Base-by-base conservation (phyloP, 2,329 filamentous ascomycete species). In the Cercospora sp. region DNA sequence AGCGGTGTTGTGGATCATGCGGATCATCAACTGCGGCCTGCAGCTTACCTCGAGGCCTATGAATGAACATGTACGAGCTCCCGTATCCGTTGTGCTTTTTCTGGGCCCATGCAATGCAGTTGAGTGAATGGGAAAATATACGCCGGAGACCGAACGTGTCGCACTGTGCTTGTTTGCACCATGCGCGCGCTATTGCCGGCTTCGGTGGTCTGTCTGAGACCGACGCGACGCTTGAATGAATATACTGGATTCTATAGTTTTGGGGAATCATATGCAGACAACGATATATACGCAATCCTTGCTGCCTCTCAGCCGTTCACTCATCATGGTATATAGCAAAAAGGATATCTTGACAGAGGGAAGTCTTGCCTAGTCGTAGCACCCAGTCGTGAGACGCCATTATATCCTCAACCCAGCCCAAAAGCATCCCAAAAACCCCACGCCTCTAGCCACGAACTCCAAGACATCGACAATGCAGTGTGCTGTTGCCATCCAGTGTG, bases 361-460 rank as follows among this genome's bases (percentile, higher is more conserved):
- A 36, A 26, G 63, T 58, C 16, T 30, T 10, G 53, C 7, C 30
- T 26, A 63, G 18, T 61, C 61, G 51, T 26, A 60, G 26, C 61
- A 51, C 33, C 48, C 28, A 62, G 68, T 70, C 68, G 68, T 70
- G 68, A 68, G 68, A 68, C 68, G 63, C 60, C 68, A 42, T 48
- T 58, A 63, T 65, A 39, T 67, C 53, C 42, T 31, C 60, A 33
- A 31, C 60, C 42, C 60, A 55, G 45, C 28, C 28, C 45, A 33
- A 53, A 63, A 20, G 20, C 60, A 53, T 48, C 23, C 60, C 51
- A 16, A 51, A 51, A 10, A 23, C 20, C 45, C 45, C 18, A 26
- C 45, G 10, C 45, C 45, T 51, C 45, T 30, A 53, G 26, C 60
- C 23, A 12, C 30, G 36, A 58, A 55, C 18, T 59, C n/a, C 58